Conservation (phyloP, 345 rosid genomes). For the Salix purpurea region DNA sequence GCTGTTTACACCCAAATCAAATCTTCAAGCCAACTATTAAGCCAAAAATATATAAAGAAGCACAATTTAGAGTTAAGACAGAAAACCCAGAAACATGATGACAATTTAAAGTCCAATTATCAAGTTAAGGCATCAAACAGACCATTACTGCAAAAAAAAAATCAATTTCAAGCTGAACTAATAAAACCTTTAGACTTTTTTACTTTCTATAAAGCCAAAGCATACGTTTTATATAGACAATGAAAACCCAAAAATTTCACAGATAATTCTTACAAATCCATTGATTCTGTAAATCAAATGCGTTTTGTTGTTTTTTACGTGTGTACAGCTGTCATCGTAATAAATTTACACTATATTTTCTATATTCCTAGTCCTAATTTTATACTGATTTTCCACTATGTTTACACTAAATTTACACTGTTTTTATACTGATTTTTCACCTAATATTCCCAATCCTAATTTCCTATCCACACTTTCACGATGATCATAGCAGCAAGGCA, state of each 20-base stretch:
- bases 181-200: not conserved
- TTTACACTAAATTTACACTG: no score
- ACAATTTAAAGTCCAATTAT: not conserved
- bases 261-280: not conserved
- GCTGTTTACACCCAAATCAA: not conserved
- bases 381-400: no score
- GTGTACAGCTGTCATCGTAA: no score
- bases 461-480: no score
- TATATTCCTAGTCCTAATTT: no score
- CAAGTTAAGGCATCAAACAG: not conserved
- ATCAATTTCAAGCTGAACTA: not conserved
- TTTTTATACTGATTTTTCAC: no score
- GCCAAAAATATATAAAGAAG: not conserved
- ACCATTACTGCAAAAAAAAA: not conserved
- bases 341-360: no score
- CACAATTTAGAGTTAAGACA: not conserved
- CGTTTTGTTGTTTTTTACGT: no score
- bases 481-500: no score
- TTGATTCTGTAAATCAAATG: no score
- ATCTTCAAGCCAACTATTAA: no score
- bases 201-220: not conserved
- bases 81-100: not conserved
- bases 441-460: no score
- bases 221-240: not conserved
- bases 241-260: not conserved